Conservation (phyloP, 495 filamentous ascomycete species). For the Glonium stellatum region DNA sequence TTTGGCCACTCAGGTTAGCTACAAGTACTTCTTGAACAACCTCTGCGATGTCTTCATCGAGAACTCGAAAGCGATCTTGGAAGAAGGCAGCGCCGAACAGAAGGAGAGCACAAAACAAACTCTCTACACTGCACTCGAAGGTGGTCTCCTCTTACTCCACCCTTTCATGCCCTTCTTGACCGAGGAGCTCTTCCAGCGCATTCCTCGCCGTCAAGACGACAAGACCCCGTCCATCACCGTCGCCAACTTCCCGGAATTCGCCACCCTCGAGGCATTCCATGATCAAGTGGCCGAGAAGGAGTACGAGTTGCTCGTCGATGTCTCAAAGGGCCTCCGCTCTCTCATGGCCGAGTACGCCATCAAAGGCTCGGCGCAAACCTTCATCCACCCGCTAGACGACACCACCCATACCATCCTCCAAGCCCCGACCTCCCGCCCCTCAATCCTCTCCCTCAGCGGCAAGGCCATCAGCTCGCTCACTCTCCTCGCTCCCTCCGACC, state of each 20-base stretch:
- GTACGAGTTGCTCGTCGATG: slow-evolving; percentile 45
- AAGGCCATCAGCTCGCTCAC: no score
- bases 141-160: slow-evolving; percentile 58
- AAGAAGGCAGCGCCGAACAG: slow-evolving; percentile 54
- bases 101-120: slow-evolving; percentile 37
- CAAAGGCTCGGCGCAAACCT: no score
- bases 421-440: no score
- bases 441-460: no score
- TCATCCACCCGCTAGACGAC: no score
- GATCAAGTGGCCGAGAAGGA: slow-evolving; percentile 41
- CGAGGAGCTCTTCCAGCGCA: slow-evolving; percentile 62
- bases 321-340: slow-evolving; percentile 43
- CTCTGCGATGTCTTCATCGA: slow-evolving; percentile 66
- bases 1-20: slow-evolving; percentile 51
- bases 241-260: slow-evolving; percentile 53
- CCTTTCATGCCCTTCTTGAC: slow-evolving; percentile 78
- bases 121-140: slow-evolving; percentile 60
- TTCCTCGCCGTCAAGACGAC: slow-evolving; percentile 58
- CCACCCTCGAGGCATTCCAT: no score
- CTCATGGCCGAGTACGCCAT: slow-evolving; percentile 45
- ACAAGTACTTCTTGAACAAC: slow-evolving; percentile 62
- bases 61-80: slow-evolving; percentile 70
- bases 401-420: no score
- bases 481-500: no score
- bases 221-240: slow-evolving; percentile 60